Percentiles rank a stretch among this genome's conserved stretches.
Conservation (phyloP, 306 rosid species). For the Glycine soja region DNA sequence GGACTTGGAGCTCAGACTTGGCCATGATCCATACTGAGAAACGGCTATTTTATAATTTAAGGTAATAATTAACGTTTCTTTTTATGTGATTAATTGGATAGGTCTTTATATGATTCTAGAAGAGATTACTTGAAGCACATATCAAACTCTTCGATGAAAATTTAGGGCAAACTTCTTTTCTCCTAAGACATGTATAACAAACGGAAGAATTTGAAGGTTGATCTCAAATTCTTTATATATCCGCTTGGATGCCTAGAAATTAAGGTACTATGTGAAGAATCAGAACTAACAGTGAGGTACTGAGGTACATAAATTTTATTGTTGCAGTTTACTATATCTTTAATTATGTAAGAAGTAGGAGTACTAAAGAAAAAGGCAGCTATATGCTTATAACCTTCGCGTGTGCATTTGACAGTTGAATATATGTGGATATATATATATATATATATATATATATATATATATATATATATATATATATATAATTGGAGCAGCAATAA, state of each 20-base stretch:
- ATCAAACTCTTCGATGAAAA: background rate
- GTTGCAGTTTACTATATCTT: background rate
- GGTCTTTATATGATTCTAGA: conserved; percentile 20
- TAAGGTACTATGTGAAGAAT: conserved; percentile 22
- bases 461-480: background rate
- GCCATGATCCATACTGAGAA: conserved; percentile 57
- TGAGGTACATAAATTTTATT: conserved; percentile 29
- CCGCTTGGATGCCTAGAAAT: conserved; percentile 31
- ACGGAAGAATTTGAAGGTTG: conserved; percentile 2
- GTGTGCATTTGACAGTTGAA: conserved; percentile 32
- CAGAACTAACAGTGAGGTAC: conserved; percentile 38
- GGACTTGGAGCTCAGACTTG: conserved; percentile 94
- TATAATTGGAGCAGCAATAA: conserved; percentile 23
- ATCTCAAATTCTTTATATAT: conserved; percentile 32
- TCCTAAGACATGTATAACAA: conserved; percentile 6
- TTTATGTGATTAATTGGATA: background rate
- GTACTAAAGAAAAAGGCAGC: conserved; percentile 13
- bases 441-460: too few species aligned
- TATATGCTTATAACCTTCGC: conserved; percentile 28
- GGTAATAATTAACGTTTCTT: conserved; percentile 37
- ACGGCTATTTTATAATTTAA: background rate
- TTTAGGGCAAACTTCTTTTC: conserved; percentile 19
- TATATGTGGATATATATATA: too few species aligned
- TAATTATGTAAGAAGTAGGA: background rate
- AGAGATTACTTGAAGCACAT: background rate